Evolutionary conservation across 352 stramenopile genomes (phyloP).

Genomic region (Vaucheria bursata): DNA sequence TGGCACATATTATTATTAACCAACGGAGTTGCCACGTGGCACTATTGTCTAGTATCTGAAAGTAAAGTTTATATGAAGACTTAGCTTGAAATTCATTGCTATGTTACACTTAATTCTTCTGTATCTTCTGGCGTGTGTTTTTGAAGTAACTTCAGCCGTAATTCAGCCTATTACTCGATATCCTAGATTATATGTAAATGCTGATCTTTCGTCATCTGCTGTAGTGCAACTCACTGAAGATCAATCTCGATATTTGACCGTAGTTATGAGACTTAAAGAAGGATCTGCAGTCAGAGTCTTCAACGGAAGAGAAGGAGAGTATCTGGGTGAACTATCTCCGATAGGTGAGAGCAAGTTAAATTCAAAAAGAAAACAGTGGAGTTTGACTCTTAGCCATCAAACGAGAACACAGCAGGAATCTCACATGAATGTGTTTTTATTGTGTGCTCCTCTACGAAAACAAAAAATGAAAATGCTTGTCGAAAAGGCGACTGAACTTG

Average conservation of each 20-base stretch:
- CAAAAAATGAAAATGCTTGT: conserved; percentile 45
- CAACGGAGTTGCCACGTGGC: no score
- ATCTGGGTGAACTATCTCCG: conserved; percentile 1
- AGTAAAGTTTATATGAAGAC: no score
- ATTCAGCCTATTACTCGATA: not conserved
- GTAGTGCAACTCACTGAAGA: conserved; percentile 18
- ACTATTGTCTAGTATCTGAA: no score
- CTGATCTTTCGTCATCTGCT: conserved; percentile 9
- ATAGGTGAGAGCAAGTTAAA: not conserved
- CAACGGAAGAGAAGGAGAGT: conserved; percentile 39
- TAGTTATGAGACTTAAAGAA: conserved; percentile 45
- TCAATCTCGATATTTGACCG: conserved; percentile 42
- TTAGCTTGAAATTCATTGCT: not conserved
- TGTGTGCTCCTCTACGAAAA: conserved; percentile 45
- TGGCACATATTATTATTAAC: no score
- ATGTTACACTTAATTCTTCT: not conserved
- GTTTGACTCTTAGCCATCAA: not conserved
- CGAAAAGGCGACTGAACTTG: conserved; percentile 48
- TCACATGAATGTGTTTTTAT: conserved; percentile 20
- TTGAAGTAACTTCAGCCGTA: not conserved
- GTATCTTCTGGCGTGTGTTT: not conserved
- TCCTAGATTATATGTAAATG: not conserved
- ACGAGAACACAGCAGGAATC: conserved; percentile 2
- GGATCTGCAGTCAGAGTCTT: conserved; percentile 37
- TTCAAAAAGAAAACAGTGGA: conserved; percentile 6